These are phyloP conservation scores for Paracorniculantispora psalliotae DNA, from an alignment of 2,329 filamentous ascomycete genomes.

Conservation along the genomic window DNA sequence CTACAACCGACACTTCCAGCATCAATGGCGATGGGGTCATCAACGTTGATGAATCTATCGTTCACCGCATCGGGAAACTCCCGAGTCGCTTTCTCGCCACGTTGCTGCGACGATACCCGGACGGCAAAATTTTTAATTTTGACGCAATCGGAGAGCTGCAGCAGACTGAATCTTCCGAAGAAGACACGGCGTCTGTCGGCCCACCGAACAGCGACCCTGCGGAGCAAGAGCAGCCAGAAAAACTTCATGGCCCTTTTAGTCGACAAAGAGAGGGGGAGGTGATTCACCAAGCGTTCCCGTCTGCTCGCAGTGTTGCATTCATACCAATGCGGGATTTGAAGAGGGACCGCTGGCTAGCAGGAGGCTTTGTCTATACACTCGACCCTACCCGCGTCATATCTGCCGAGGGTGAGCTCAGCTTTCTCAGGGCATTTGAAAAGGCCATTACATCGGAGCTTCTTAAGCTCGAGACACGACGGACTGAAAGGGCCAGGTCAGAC, in stretches of 20 bases:
- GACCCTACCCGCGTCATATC: conserved; percentile 35
- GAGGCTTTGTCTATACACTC: conserved; percentile 26
- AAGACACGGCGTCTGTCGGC: not conserved
- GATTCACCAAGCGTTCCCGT: conserved; percentile 24
- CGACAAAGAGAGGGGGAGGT: conserved; percentile 1
- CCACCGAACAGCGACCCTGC: not conserved
- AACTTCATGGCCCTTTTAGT: not conserved
- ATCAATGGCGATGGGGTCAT: no score
- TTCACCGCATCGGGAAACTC: conserved; percentile 18
- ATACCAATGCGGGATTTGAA: conserved; percentile 28
- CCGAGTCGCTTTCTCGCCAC: conserved; percentile 25
- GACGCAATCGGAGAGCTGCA: conserved; percentile 22
- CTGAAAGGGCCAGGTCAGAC: conserved; percentile 45
- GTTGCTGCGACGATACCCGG: conserved; percentile 28
- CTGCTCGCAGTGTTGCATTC: conserved; percentile 26
- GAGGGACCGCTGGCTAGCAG: conserved; percentile 30
- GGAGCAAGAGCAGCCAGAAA: not conserved
- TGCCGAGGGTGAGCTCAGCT: conserved; percentile 38
- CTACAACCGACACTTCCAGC: conserved; percentile 10
- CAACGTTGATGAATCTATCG: conserved; percentile 4
- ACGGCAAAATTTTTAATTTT: conserved; percentile 30
- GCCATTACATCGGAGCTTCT: conserved; percentile 51
- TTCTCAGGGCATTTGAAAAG: conserved; percentile 41
- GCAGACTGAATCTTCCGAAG: conserved; percentile 15
- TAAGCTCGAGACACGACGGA: conserved; percentile 29